Percentiles rank a stretch among this genome's conserved stretches.
Conservation (phyloP, 768 basidiomycete species). For the Panellus pusillus region DNA sequence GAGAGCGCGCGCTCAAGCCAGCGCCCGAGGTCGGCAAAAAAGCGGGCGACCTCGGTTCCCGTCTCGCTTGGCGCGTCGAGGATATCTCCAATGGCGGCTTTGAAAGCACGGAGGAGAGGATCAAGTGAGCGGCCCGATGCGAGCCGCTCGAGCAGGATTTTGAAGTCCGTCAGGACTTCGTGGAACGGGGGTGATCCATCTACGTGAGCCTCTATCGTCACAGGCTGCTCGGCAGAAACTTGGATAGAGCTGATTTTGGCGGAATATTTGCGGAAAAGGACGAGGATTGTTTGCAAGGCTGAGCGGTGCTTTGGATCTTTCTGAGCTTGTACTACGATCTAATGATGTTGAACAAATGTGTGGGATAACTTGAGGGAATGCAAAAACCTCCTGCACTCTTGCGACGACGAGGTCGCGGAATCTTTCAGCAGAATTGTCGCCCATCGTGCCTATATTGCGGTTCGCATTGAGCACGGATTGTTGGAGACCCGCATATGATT, state of each 20-base stretch:
- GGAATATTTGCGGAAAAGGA: constrained; percentile 35
- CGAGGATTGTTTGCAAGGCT: constrained; percentile 33
- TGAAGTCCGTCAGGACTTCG: constrained; percentile 28
- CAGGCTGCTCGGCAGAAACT: constrained; percentile 12
- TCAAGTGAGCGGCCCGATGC: constrained; percentile 34
- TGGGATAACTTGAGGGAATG: not conserved
- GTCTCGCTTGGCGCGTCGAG: constrained; percentile 13
- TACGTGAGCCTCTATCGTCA: constrained; percentile 7
- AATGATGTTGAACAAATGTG: not conserved
- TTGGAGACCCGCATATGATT: constrained; percentile 11
- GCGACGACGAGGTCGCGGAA: constrained; percentile 28
- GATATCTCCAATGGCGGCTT: constrained; percentile 13
- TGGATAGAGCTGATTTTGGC: constrained; percentile 24
- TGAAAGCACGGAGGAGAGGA: constrained; percentile 27
- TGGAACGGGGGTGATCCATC: constrained; percentile 18
- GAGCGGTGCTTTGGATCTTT: constrained; percentile 31
- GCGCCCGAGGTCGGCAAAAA: constrained; percentile 18
- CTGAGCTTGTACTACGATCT: constrained; percentile 32
- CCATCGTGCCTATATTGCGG: constrained; percentile 17
- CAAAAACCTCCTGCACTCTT: constrained; percentile 30
- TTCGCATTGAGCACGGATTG: constrained; percentile 12
- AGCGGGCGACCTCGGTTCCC: constrained; percentile 21
- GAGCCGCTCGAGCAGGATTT: constrained; percentile 35
- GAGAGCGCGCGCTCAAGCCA: constrained; percentile 27
- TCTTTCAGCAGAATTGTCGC: constrained; percentile 22